Evolutionary conservation across 1,139 yeast species (phyloP).

Genomic region (Candida labiduridarum): DNA sequence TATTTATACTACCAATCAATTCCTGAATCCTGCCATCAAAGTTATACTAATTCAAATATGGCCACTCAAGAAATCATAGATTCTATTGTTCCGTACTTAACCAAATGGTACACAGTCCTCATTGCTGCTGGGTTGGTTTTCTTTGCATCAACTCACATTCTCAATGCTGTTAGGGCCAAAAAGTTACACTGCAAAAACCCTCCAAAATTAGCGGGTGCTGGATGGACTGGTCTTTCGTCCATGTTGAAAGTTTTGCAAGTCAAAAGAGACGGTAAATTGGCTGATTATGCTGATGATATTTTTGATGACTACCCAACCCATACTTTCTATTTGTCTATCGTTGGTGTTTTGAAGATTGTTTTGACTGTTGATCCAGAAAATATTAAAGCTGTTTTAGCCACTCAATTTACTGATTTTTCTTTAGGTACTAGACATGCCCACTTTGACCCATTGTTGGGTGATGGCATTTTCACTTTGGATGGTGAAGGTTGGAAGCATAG

Average conservation of each 20-base stretch:
- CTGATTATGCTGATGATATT: slow-evolving; percentile 21
- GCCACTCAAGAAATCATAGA: slow-evolving; percentile 2
- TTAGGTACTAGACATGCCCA: slow-evolving; percentile 50
- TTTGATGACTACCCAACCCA: slow-evolving; percentile 17
- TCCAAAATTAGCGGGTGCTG: slow-evolving; percentile 10
- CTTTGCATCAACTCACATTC: slow-evolving; percentile 5
- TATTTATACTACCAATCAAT: too few species aligned
- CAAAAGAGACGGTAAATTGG: slow-evolving; percentile 28
- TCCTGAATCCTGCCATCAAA: too few species aligned
- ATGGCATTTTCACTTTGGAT: slow-evolving; percentile 60
- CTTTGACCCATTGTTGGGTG: slow-evolving; percentile 51
- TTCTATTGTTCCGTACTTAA: slow-evolving; percentile 11
- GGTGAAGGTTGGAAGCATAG: slow-evolving; percentile 63
- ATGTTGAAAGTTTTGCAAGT: slow-evolving; percentile 20
- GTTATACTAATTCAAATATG: background rate
- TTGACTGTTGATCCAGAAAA: slow-evolving; percentile 36
- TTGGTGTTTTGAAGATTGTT: slow-evolving; percentile 23
- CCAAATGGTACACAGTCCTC: slow-evolving; percentile 18
- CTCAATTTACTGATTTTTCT: slow-evolving; percentile 53
- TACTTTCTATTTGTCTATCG: slow-evolving; percentile 40
- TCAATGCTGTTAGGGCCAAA: slow-evolving; percentile 4
- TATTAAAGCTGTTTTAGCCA: slow-evolving; percentile 40
- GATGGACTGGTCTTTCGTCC: slow-evolving; percentile 21
- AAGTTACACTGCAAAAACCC: slow-evolving; percentile 15
- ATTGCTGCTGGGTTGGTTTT: slow-evolving; percentile 12